These are phyloP conservation scores for Celoporthe dispersa DNA, from an alignment of 2,329 filamentous ascomycete genomes.

Conservation along the genomic window DNA sequence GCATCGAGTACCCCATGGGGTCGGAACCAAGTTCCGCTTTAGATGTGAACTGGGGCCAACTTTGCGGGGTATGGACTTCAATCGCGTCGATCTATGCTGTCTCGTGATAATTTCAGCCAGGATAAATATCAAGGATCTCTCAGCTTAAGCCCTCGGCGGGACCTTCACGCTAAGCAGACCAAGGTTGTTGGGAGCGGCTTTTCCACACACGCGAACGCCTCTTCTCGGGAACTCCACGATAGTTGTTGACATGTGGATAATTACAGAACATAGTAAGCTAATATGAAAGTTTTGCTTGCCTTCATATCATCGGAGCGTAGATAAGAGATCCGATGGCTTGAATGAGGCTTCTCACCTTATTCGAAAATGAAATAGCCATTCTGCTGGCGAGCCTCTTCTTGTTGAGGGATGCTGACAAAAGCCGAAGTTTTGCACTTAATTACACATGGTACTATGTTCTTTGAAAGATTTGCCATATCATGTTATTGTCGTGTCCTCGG, in stretches of 20 bases:
- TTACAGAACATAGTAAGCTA: background rate
- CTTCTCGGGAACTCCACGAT: background rate
- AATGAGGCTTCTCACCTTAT: background rate
- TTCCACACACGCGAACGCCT: background rate
- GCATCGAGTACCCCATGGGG: background rate
- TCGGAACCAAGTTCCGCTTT: background rate
- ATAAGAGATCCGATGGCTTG: background rate
- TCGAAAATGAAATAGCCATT: background rate
- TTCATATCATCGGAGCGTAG: background rate
- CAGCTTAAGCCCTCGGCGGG: background rate
- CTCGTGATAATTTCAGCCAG: background rate
- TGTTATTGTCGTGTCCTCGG: background rate
- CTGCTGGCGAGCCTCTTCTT: background rate
- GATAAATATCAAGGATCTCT: background rate
- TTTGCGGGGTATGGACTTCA: background rate
- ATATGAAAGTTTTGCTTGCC: background rate
- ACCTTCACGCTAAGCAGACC: background rate
- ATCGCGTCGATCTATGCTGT: background rate
- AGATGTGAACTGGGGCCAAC: background rate
- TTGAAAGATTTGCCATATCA: background rate
- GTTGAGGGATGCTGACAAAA: background rate
- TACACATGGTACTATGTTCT: background rate
- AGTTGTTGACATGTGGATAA: background rate
- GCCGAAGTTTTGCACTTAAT: background rate
- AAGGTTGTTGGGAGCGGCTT: background rate